Conservation (phyloP, 192 early-diverging fungal genomes). For the Tieghemiomyces parasiticus region DNA sequence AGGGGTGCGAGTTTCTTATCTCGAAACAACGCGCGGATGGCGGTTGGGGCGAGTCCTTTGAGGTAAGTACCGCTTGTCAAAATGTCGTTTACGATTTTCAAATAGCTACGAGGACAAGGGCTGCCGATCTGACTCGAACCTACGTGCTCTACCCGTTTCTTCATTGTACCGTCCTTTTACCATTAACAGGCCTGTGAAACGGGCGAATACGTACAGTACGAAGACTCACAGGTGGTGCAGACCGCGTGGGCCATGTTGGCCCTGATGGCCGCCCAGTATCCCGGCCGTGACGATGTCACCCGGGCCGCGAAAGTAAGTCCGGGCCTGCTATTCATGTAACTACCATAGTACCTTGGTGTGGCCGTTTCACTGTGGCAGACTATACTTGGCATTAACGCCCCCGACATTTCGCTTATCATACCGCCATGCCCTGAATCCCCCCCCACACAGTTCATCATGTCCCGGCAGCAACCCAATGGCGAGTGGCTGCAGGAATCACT, state of each 20-base stretch:
- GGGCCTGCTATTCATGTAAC: neutral
- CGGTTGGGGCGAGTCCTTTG: slow-evolving; percentile 95
- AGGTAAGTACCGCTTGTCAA: slow-evolving; percentile 36
- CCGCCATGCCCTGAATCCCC: too few relatives aligned
- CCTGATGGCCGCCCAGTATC: slow-evolving; percentile 83
- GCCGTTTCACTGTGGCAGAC: neutral
- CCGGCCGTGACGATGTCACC: slow-evolving; percentile 44
- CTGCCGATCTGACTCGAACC: too few relatives aligned
- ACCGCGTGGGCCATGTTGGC: slow-evolving; percentile 80
- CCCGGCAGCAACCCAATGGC: slow-evolving; percentile 74
- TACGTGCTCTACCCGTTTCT: too few relatives aligned
- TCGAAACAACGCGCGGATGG: slow-evolving; percentile 81
- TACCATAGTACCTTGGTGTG: neutral
- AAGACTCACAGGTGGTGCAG: slow-evolving; percentile 79
- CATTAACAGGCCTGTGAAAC: slow-evolving; percentile 65
- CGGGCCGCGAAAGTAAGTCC: slow-evolving; percentile 37
- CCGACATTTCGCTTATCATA: too few relatives aligned
- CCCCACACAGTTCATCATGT: slow-evolving; percentile 59
- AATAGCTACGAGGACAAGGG: too few relatives aligned
- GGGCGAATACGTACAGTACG: slow-evolving; percentile 41
- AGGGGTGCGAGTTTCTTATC: slow-evolving; percentile 83
- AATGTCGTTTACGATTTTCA: neutral
- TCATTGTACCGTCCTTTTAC: too few relatives aligned
- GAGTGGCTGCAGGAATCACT: slow-evolving; percentile 95
- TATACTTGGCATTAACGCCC: too few relatives aligned